phyloP scores from a whole-genome alignment of 495 filamentous ascomycete species.

The Podospora pseudoanserina region DNA sequence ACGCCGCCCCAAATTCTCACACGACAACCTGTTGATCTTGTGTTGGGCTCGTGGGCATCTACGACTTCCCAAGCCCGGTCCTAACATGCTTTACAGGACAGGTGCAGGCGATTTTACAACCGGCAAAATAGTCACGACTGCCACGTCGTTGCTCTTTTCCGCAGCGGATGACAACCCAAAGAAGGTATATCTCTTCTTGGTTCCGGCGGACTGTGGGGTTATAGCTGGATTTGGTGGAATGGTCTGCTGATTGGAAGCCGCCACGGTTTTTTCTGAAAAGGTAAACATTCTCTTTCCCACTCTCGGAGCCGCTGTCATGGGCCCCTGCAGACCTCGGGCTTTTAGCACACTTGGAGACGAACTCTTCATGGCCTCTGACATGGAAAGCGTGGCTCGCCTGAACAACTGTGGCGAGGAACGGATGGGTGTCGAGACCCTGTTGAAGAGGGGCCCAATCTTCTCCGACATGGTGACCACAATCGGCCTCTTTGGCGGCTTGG shows the following conservation, averaged over 20 bases:
- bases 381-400: constrained; percentile 3
- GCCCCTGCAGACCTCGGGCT: neutral
- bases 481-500: neutral
- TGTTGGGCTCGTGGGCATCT: neutral
- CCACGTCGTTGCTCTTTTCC: neutral
- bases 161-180: neutral
- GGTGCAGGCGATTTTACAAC: neutral
- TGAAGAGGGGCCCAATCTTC: neutral
- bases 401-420: neutral
- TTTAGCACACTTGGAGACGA: neutral
- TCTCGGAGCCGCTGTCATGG: neutral
- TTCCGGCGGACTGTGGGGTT: neutral
- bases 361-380: neutral
- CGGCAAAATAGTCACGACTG: neutral
- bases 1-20: neutral
- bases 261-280: neutral
- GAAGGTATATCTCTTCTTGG: neutral
- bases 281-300: constrained; percentile 2
- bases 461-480: constrained; percentile 1
- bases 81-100: neutral
- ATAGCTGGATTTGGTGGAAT: neutral
- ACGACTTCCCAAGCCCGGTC: neutral
- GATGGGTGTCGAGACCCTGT: neutral
- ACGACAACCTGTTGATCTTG: neutral
- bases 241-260: neutral